Percentiles rank a stretch among this genome's conserved stretches.
Conservation (phyloP, 345 rosid genomes). For the Citrus maxima region DNA sequence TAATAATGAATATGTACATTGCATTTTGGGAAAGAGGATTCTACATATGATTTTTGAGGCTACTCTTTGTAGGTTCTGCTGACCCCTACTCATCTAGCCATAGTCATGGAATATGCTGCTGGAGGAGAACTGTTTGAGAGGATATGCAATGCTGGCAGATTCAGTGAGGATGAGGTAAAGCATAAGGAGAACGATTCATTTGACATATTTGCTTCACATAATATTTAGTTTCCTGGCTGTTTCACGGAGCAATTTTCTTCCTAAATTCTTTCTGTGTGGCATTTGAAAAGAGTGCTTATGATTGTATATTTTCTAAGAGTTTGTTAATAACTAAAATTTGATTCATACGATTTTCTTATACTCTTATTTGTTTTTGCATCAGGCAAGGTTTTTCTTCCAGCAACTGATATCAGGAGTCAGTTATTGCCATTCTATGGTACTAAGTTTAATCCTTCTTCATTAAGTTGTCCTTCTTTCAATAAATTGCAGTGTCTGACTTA, state of each 20-base stretch:
- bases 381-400: conserved; percentile 83
- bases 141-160: conserved; percentile 67
- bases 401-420: conserved; percentile 73
- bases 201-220: background rate
- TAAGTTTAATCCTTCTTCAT: conserved; percentile 2
- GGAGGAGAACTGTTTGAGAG: conserved; percentile 72
- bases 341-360: background rate
- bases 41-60: background rate
- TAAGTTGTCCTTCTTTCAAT: background rate
- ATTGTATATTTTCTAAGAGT: background rate
- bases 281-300: background rate
- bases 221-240: background rate
- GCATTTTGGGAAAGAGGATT: background rate
- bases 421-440: conserved; percentile 72
- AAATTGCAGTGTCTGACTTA: background rate
- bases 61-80: conserved; percentile 42
- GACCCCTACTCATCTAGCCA: conserved; percentile 65
- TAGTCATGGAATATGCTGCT: conserved; percentile 76
- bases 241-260: background rate
- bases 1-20: background rate
- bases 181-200: background rate
- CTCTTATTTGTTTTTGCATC: conserved; percentile 19
- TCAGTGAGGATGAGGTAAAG: conserved; percentile 62
- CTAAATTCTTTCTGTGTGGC: background rate
- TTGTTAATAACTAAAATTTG: background rate